A percentile compares a stretch with the other conserved stretches of the same genome.
phyloP scores from a whole-genome alignment of 2,329 filamentous ascomycete genomes.

The Aureobasidium sp. region DNA sequence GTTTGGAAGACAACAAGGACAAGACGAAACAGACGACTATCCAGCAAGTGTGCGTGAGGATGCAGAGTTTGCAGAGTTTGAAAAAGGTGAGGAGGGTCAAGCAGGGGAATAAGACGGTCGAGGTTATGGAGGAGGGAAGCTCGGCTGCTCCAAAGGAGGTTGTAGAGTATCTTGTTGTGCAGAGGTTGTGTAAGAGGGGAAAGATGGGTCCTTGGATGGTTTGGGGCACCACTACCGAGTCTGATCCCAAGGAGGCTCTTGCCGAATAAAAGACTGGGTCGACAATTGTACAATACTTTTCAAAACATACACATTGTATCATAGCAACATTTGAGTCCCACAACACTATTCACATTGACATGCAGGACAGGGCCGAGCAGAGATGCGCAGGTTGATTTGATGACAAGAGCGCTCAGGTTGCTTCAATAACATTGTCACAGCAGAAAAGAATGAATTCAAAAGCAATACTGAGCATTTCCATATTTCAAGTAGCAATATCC shows the following conservation, averaged over 20 bases:
- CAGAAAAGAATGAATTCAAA: neutral
- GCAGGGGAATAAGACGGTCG: conserved; percentile 22
- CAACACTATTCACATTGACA: neutral
- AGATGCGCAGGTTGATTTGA: neutral
- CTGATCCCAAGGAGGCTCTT: conserved; percentile 25
- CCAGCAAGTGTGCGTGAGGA: conserved; percentile 19
- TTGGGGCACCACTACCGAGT: conserved; percentile 42
- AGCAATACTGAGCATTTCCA: conserved; percentile 13
- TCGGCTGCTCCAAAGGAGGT: conserved; percentile 31
- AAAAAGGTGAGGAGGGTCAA: conserved; percentile 21
- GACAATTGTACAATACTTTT: neutral
- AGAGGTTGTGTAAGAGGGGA: conserved; percentile 36
- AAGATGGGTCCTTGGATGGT: conserved; percentile 40
- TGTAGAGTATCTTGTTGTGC: conserved; percentile 44
- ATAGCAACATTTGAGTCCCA: neutral
- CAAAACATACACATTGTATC: neutral
- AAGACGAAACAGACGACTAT: conserved; percentile 17
- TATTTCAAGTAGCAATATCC: conserved; percentile 1
- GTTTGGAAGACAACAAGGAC: conserved; percentile 21
- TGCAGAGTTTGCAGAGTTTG: conserved; percentile 16
- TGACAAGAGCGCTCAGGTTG: neutral
- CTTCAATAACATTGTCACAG: neutral
- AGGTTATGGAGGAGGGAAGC: conserved; percentile 30
- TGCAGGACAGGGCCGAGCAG: neutral
- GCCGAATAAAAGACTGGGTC: neutral